Evolutionary conservation across 768 basidiomycete species (phyloP).

Genomic region (Trametes punicea): DNA sequence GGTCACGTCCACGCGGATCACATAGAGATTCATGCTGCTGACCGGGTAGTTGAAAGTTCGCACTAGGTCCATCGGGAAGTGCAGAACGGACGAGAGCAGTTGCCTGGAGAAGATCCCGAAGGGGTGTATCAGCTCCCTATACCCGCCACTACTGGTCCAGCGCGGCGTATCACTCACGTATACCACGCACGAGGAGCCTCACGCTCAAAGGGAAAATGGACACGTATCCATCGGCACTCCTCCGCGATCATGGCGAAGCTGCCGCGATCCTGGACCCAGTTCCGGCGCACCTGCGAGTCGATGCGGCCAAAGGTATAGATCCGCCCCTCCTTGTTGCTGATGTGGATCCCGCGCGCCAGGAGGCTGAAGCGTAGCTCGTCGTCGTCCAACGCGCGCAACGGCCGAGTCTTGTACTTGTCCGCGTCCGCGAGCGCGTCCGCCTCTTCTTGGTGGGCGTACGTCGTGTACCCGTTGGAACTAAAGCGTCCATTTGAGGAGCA

Average conservation of each 20-base stretch:
- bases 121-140: too few relatives aligned
- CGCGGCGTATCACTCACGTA: conserved; percentile 7
- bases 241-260: conserved; percentile 39
- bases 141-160: too few relatives aligned
- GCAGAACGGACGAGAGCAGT: conserved; percentile 24
- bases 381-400: conserved; percentile 11
- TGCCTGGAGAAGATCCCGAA: conserved; percentile 9
- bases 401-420: conserved; percentile 4
- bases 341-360: conserved; percentile 35
- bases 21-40: conserved; percentile 34
- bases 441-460: background rate
- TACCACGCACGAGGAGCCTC: conserved; percentile 10
- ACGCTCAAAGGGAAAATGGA: conserved; percentile 27
- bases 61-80: conserved; percentile 32
- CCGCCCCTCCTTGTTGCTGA: conserved; percentile 33
- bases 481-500: background rate
- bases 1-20: conserved; percentile 37
- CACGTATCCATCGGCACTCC: conserved; percentile 36
- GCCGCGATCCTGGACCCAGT: conserved; percentile 37
- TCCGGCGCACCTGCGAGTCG: conserved; percentile 37
- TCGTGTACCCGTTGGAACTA: conserved; percentile 3
- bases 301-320: conserved; percentile 40
- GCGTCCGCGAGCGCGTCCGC: background rate
- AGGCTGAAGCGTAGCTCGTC: conserved; percentile 35
- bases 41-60: conserved; percentile 32